Evolutionary conservation across 768 basidiomycete genomes (phyloP), one percentile per base, ranked within the genome.

Genomic region (Lactifluus volemus): DNA sequence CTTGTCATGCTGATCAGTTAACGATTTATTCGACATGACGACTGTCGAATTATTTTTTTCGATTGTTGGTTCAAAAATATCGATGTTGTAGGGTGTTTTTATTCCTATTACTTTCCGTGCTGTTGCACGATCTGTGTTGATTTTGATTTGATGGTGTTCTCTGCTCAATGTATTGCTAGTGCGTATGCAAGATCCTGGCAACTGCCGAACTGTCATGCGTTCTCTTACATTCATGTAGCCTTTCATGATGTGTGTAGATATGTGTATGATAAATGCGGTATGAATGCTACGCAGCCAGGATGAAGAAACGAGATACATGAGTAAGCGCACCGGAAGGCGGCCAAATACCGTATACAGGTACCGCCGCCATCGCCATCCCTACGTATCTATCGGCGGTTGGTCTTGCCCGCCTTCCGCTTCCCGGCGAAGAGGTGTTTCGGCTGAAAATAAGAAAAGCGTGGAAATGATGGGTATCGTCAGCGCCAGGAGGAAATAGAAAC

Each of bases 341-440:
- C 41, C 15, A 6, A 42, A 15, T 17, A 42, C 15, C 5, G 25
- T 12, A 34, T 25, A 44, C 32, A 49, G 32, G 30, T 55, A 15
- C 41, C 32, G 14, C 32, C 36, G 48, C 21, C 30, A 29, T 11
- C 15, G 30, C 19, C 10, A 41, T 45, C n/a, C 41, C 14, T 38
- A 10, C 10, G 54, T 17, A 14, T 65, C 80, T 73, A 89, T 71
- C 88, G 78, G 71, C 91, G 82, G 71, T 82, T 78, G 49, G 89
- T 92, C 77, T 92, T 93, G 68, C 91, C 91, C 29, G 74, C 81
- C 71, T 90, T 88, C 67, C 91, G 84, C 73, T 94, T 92, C 30
- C 92, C 92, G 60, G 89, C 74, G 69, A 85, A 93, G 60, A 94
- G 73, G 77, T 92, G 89, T 71, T 89, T 92, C 52, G 92, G 92